Evolutionary conservation across 805 yeast species (phyloP), one percentile per base, ranked within the genome.

Genomic region (Yarrowia sp.): DNA sequence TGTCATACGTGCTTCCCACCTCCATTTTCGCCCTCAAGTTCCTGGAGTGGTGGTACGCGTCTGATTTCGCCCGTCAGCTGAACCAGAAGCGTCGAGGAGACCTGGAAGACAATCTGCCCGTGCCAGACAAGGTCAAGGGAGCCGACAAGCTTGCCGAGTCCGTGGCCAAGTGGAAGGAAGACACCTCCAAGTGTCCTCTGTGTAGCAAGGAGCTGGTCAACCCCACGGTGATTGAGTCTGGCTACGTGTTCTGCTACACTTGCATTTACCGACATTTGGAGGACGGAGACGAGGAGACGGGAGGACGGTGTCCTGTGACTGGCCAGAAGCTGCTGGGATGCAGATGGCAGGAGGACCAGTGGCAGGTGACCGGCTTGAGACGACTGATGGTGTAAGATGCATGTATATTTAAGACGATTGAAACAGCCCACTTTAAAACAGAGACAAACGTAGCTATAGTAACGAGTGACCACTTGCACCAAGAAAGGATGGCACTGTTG

Each of bases 211-310:
- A 77, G 16, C 85, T 92, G 14, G 84, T 84, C 41, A 92, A 91
- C 73, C 97, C 97, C 3, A 91, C 97, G 0, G 85, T 89, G 12
- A 86, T 94, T 43, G 98, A 93, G 75, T 92, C 98, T 0, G 99
- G 99, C 0, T 88, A 87, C 71, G 97, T 92, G 0, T 90, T 89
- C 73, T 92, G 97, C 77, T 92, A 93, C 77, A 86, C 91, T 12
- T 95, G 98, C 77, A 91, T 93, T 15, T 86, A 86, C 74, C 84
- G 85, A 61, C 85, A 85, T 74, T 80, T 93, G 55, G 81, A 85
- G 38, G 82, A 84, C 53, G 83, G 80, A 0, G 80, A 78, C 67
- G 79, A 80, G 22, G 73, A 75, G 16, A 79, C 80, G 16, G 90
- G 89, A 9, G 93, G 93, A 2, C 81, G 88, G 71, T 94, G 98